Base-by-base conservation (phyloP, 768 basidiomycete species). In the Chiua virens region DNA sequence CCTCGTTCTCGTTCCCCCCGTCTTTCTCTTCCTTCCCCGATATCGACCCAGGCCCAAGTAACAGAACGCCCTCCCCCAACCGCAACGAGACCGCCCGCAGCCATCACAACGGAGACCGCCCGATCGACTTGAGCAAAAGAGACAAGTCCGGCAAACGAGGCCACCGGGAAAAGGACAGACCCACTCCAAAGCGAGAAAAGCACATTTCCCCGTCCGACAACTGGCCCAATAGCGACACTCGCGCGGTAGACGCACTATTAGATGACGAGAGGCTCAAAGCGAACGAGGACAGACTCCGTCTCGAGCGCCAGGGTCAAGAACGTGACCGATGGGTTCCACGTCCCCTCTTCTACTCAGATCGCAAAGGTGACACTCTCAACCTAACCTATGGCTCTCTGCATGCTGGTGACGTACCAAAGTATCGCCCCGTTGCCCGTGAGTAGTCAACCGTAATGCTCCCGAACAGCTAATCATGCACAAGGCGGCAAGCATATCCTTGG, bases 1-100 rank as follows among this genome's bases (percentile, higher is more conserved):
- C 82, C 43, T 82, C 85, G 4, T 85, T 82, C 66, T 76, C 82
- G 5, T 78, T 86, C 61, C 77, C 83, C 27, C 81, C 83, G 2
- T 81, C 83, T 2, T 89, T 89, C 64, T 64, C 77, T 14, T 86
- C 86, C 23, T 89, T 89, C 64, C 86, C 87, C 32, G 81, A 85
- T 47, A 51, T 80, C n/a, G 77, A 79, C 20, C 67, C 74, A 45
- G 76, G 72, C 4, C 67, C 76, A 5, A 77, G 73, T 46, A 64
- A 66, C 52, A 60, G 36, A 21, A 21, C 56, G 1, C 44, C 50
- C 41, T 57, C 63, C 20, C 54, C 57, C 28, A 5, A 47, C n/a
- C 55, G 53, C 45, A 56, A 56, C 21, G 61, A 62, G 39, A 10
- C 51, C 23, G 41, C 47, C 53, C 62, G 54, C 40, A 34, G 18